phyloP scores from a whole-genome alignment of 75 land plant species.

The Gnetum montanum region DNA sequence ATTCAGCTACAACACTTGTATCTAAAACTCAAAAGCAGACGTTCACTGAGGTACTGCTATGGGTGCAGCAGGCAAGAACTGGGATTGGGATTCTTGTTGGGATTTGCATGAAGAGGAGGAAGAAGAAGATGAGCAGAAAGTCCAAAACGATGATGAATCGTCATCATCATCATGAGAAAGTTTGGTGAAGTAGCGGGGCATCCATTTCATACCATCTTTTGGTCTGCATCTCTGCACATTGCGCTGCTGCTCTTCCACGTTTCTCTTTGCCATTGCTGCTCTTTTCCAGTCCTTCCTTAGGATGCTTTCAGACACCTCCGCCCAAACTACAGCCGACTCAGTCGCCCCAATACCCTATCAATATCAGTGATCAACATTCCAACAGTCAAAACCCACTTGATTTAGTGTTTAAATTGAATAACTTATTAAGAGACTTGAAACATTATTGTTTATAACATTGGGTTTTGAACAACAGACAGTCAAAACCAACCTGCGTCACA shows the following conservation, averaged over 20 bases:
- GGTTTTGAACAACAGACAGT: too few species aligned
- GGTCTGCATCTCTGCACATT: slow-evolving; percentile 23
- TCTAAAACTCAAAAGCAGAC: too few species aligned
- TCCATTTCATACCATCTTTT: slow-evolving; percentile 37
- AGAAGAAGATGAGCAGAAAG: too few species aligned
- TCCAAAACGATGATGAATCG: too few species aligned
- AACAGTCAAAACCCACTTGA: background rate
- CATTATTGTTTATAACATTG: background rate
- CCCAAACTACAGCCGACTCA: slow-evolving; percentile 73
- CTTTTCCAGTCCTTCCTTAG: slow-evolving; percentile 54
- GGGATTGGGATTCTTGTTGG: too few species aligned
- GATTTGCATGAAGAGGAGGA: too few species aligned
- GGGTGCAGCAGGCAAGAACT: too few species aligned
- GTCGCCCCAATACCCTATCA: slow-evolving; percentile 37
- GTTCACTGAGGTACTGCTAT: too few species aligned
- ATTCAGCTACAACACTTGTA: too few species aligned
- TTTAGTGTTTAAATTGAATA: background rate
- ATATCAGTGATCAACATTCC: background rate
- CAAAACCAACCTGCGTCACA: too few species aligned
- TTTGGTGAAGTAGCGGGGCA: slow-evolving; percentile 52
- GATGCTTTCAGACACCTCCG: slow-evolving; percentile 48
- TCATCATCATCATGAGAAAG: slow-evolving; percentile 37
- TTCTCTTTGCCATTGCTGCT: slow-evolving; percentile 58
- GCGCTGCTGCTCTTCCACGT: slow-evolving; percentile 57
- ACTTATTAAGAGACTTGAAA: background rate